Evolutionary conservation across 78 protist species (phyloP), one percentile per base, ranked within the genome.

Genomic region (Dictyostelium capitatum): DNA sequence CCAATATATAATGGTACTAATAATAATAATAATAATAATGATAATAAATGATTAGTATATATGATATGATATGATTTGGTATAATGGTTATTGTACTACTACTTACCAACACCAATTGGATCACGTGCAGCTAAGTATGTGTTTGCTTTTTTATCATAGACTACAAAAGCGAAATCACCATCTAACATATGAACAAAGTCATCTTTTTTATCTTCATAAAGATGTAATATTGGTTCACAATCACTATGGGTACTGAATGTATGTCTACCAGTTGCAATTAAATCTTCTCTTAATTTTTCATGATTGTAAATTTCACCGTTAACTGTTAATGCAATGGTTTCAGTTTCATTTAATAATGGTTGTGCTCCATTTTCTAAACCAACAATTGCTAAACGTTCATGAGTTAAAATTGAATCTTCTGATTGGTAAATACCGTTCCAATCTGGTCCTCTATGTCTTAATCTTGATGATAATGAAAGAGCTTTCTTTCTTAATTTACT

Each of bases 221-320:
- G 83, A 77, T 94, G 89, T 32, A 97, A 28, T 51, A 97, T 91
- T 57, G 97, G 97, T 83, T 97, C 98, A 70, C 98, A 97, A 89
- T 97, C 98, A 48, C 94, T 79, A 53, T 74, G 53, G 11, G 98
- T 96, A 32, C 30, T 54, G 75, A 96, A 97, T 37, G 54, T 54
- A 59, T 92, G 83, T 56, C 73, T 83, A 65, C 93, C 93, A 19
- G 65, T 47, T n/a, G 95, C 67, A 15, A 62, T 19, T 11, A 59
- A 67, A 7, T 83, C 59, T 53, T 65, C 89, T 57, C 91, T 56
- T 3, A 92, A 92, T 43, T 32, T 78, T 12, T 30, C 41, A 72
- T 97, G 97, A 97, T 97, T 97, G 97, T 97, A 97, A 89, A 97
- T 97, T 73, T 97, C 98, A 48, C 98, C 98, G 91, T 97, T 97